Conservation (phyloP, 208 protist genomes). For the Leishmania gerbilli region DNA sequence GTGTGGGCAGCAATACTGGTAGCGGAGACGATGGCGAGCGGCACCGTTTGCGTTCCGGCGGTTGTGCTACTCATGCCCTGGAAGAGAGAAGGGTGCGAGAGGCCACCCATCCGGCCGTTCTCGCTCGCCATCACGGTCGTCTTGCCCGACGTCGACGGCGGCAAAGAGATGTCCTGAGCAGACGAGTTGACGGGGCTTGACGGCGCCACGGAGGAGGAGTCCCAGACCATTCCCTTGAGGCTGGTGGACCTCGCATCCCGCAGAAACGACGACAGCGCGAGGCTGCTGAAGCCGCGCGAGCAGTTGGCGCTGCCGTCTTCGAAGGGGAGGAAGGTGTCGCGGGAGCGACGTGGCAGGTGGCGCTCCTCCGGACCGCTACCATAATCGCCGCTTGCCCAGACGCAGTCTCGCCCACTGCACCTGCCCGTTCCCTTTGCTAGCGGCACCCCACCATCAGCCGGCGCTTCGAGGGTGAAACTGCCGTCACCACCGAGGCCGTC, state of each 20-base stretch:
- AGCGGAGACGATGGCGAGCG: neutral
- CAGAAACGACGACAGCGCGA: slow-evolving; percentile 24
- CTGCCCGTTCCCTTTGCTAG: neutral
- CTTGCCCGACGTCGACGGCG: neutral
- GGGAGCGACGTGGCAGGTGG: neutral
- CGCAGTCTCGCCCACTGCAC: neutral
- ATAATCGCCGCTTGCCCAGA: neutral
- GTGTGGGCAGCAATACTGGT: neutral
- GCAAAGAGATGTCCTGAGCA: neutral
- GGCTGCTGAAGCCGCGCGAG: slow-evolving; percentile 26
- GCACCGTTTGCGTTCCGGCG: neutral
- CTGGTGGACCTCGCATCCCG: slow-evolving; percentile 12
- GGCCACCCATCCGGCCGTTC: neutral
- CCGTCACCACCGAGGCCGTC: neutral
- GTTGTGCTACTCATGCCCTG: neutral
- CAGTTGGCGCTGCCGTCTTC: slow-evolving; percentile 7
- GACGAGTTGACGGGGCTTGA: neutral
- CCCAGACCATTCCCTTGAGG: neutral
- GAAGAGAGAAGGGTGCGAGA: neutral
- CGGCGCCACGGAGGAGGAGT: neutral
- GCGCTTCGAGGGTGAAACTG: neutral
- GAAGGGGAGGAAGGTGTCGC: slow-evolving; percentile 19
- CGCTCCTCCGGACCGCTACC: neutral
- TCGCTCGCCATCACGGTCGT: neutral
- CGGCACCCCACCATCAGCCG: neutral